Base-by-base conservation (phyloP, 352 stramenopile genomes). In the Pythium aristosporum region DNA sequence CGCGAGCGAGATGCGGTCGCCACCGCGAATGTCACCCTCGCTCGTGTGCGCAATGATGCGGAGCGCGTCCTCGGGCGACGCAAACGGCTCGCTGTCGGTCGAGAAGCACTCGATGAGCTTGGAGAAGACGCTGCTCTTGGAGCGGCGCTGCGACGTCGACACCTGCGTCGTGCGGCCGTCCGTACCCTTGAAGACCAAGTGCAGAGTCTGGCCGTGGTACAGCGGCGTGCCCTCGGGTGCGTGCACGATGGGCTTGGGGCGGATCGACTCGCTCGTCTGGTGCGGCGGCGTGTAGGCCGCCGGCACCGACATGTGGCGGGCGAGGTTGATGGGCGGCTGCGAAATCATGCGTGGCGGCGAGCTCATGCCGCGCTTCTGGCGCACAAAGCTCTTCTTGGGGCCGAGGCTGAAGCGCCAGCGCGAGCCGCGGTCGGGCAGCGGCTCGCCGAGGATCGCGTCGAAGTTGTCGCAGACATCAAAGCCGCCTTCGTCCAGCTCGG, bases 11-110 rank as follows among this genome's bases (percentile, higher is more conserved):
- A 89, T 76, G 57, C 76, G 75, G 54, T 89, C 80, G 12, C 80
- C 80, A 30, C 80, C 80, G 5, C 79, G 77, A 50, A 89, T 74
- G 13, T 75, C 49, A 20, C 76, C 73, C 25, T 85, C 76, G 9
- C 72, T 81, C 5, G 78, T 87, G 69, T 89, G 80, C 1, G 68
- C 76, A 18, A 88, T 88, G 60, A 89, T 82, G 16, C 75, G 72
- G 9, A 89, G 61, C 18, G 76, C 76, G 44, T 87, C 74, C n/a
- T 63, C 44, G 6, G 47, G 21, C 46, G 81, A 70, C 6, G 79
- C 65, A 20, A 83, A 67, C 7, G 61, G 57, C 37, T 76, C 65
- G 37, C 67, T 62, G 9, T 73, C 57, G 42, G 78, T 59, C 50
- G 65, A 46, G 43, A 77, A 60, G 51, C 77, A 88, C 50, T 74